phyloP scores from a whole-genome alignment of 305 asterid genomes.

The Solanum hybrid region DNA sequence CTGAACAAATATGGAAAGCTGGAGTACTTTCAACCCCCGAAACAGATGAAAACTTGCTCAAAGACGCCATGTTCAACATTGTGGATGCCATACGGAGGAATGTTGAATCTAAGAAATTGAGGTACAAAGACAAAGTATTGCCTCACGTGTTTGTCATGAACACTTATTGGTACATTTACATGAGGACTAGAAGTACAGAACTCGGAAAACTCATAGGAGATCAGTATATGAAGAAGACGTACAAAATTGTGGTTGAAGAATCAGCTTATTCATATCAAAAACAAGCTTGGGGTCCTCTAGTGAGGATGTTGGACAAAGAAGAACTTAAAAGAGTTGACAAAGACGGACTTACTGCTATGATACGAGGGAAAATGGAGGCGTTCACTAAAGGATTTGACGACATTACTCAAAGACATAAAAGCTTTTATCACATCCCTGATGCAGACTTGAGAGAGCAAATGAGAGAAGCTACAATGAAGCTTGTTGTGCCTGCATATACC shows the following conservation, averaged over 20 bases:
- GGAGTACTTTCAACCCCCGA: slow-evolving; percentile 37
- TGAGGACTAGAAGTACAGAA: slow-evolving; percentile 50
- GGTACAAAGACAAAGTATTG: slow-evolving; percentile 46
- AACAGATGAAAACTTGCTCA: slow-evolving; percentile 35
- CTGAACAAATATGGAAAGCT: slow-evolving; percentile 57
- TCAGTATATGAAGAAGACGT: slow-evolving; percentile 45
- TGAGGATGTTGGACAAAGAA: slow-evolving; percentile 38
- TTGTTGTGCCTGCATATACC: slow-evolving; percentile 42
- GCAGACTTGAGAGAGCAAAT: slow-evolving; percentile 70
- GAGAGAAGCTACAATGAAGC: slow-evolving; percentile 42
- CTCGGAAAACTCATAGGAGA: slow-evolving; percentile 62
- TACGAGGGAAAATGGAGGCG: slow-evolving; percentile 44
- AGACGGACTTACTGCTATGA: slow-evolving; percentile 23
- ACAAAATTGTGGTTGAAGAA: slow-evolving; percentile 53
- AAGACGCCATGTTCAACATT: slow-evolving; percentile 48
- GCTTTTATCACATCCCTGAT: slow-evolving; percentile 49
- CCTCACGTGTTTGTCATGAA: slow-evolving; percentile 55
- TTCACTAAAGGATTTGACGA: slow-evolving; percentile 51
- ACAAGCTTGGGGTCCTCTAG: slow-evolving; percentile 63
- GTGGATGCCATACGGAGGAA: slow-evolving; percentile 74
- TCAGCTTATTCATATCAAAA: slow-evolving; percentile 65
- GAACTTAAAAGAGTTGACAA: slow-evolving; percentile 16
- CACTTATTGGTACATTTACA: slow-evolving; percentile 68
- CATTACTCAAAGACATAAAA: slow-evolving; percentile 34
- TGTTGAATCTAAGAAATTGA: slow-evolving; percentile 34